Base-by-base conservation (phyloP, 306 rosid genomes). In the Cucurbita maxima region DNA sequence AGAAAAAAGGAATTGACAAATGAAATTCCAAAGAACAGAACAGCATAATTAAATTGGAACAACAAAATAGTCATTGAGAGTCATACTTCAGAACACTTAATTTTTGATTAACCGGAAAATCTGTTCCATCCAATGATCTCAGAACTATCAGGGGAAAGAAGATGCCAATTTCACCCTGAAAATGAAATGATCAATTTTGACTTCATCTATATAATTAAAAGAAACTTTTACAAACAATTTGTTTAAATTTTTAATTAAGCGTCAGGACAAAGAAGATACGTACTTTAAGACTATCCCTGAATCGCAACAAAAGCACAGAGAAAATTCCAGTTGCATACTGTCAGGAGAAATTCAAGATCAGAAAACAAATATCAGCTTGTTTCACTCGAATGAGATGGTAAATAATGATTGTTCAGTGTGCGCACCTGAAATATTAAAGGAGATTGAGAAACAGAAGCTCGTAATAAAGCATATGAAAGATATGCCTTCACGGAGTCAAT, bases 401-500 rank as follows among this genome's bases (percentile, higher is more conserved):
- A 63, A 72, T 71, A 74, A 71, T 25, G 34, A 69, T 47, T 19
- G 40, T 30, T 73, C 51, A 53, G 70, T 68, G 54, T 40, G 59
- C 57, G 84, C 79, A 95, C 99, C 99, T 95, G 97, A 84, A 95
- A 95, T 91, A 95, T 95, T 77, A 89, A 82, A 15, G 96, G 89
- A 75, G 96, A 88, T 77, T 89, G 96, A 30, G 97, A 89, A 82
- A 95, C 96, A 78, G 96, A 89, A 84, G 99, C 96, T 78, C 97
- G 90, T 81, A 95, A 77, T 77, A 95, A 79, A 43, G 96, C 99
- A 83, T 95, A 95, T 56, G 99, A 95, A 80, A 95, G 96, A 84
- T 89, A 95, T 51, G 99, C 99, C 87, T 95, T 95, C 84, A 95
- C 99, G n/a, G 99, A 91, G 78, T 95, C 99, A 78, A 95, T 95